These are phyloP conservation scores for Citrus sp. DNA, from an alignment of 345 rosid species.

Conservation along the genomic window DNA sequence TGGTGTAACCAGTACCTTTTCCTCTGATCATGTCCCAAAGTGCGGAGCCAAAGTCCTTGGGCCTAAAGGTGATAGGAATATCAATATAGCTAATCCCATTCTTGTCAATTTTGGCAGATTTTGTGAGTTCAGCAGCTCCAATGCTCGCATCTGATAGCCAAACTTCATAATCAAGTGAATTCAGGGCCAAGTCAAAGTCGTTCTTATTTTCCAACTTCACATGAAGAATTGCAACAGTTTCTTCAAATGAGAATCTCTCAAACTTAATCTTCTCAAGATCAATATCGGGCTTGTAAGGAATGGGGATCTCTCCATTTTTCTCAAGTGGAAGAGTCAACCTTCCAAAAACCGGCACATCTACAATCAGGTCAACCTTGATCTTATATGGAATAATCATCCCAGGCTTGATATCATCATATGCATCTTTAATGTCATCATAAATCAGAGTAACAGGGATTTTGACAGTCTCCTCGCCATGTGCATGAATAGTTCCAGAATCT, in stretches of 20 bases:
- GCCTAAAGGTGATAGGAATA: slow-evolving; percentile 80
- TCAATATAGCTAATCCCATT: slow-evolving; percentile 62
- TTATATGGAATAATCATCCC: slow-evolving; percentile 89
- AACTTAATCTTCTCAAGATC: slow-evolving; percentile 80
- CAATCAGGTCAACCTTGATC: slow-evolving; percentile 78
- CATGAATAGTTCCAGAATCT: slow-evolving; percentile 82
- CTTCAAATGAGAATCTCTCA: slow-evolving; percentile 78
- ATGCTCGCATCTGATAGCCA: slow-evolving; percentile 75
- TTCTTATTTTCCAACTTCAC: slow-evolving; percentile 82
- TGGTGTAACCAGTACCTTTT: slow-evolving; percentile 81
- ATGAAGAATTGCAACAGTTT: slow-evolving; percentile 83
- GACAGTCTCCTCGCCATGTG: slow-evolving; percentile 94
- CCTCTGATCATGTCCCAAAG: slow-evolving; percentile 99
- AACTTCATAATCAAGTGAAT: slow-evolving; percentile 73
- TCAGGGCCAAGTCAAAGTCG: slow-evolving; percentile 86
- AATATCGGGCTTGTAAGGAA: slow-evolving; percentile 92
- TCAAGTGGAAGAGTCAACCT: slow-evolving; percentile 84
- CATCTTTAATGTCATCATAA: slow-evolving; percentile 75
- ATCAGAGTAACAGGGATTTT: slow-evolving; percentile 81
- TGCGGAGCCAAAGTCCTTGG: slow-evolving; percentile 96
- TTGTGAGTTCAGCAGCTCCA: slow-evolving; percentile 66
- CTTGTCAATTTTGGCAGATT: slow-evolving; percentile 63
- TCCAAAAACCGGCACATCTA: slow-evolving; percentile 88
- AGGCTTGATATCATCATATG: slow-evolving; percentile 77
- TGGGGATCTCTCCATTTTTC: slow-evolving; percentile 93